Evolutionary conservation across 169 alveolate species (phyloP), one percentile per base, ranked within the genome.

Genomic region (Plasmodium sp.): DNA sequence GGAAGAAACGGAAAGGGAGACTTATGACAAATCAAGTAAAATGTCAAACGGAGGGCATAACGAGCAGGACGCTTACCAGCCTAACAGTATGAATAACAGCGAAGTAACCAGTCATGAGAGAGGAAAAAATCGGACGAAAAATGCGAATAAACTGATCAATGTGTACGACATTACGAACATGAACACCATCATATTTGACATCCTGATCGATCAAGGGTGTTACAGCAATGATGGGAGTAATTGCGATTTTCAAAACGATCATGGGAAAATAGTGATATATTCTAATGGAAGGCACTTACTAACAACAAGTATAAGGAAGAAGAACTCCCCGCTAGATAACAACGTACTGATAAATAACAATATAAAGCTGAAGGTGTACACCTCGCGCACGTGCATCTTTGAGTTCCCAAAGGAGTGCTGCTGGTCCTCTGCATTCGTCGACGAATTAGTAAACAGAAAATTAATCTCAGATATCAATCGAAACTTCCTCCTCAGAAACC

Each of bases 191-290:
- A 84, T 92, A 34, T 92, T 92, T 72, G 95, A 92, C 58, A 62
- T 92, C 34, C 41, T 92, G 84, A 72, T 92, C 9, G 95, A 92
- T 82, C 95, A 92, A 82, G 95, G 95, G 18, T 92, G 95, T 7
- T 92, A 79, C 62, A 81, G 27, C 39, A 72, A 54, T 82, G 95
- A 92, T 79, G 73, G 75, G 18, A 82, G 18, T 82, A 41, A 33
- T 33, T n/a, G 39, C 39, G 83, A 48, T 62, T 33, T 71, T 22
- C 71, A 81, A 56, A 82, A 82, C 58, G 51, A 92, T 33, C 92
- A 81, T 51, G 84, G 92, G 27, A 82, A 92, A 72, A 82, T 92
- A 72, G 43, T 92, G n/a, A 92, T 92, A 2, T 92, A 92, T 82
- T 92, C 95, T 12, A 92, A 92, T 12, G 95, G 95, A 71, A 92